A percentile compares a stretch with the other conserved stretches of the same genome.
Evolutionary conservation across 106 monocot species (phyloP).

Genomic region (Cymbidium sinense): DNA sequence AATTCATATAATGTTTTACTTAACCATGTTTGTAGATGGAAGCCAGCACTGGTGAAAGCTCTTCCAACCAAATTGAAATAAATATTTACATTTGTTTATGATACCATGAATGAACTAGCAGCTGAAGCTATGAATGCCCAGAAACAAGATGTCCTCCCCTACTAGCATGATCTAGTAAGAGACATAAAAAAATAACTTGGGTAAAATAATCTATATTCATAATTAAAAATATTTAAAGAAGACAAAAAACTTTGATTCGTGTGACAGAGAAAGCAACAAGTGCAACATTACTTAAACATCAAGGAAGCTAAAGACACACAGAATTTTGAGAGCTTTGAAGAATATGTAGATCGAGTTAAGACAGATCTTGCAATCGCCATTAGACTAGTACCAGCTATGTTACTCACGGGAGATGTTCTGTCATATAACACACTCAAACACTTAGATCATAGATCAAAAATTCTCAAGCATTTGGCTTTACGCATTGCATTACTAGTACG

Average conservation of each 20-base stretch:
- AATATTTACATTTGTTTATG: constrained; percentile 11
- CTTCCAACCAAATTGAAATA: constrained; percentile 1
- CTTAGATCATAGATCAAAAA: constrained; percentile 15
- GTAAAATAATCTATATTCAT: not conserved
- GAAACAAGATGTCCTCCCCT: constrained; percentile 24
- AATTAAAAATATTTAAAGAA: not conserved
- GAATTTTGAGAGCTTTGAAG: constrained; percentile 1
- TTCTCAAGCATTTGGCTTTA: constrained; percentile 3
- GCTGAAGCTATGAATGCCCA: constrained; percentile 16
- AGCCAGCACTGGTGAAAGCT: too few relatives aligned
- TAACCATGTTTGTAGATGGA: too few relatives aligned
- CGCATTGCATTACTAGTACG: too few relatives aligned
- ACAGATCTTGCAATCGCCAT: constrained; percentile 17
- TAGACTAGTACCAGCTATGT: constrained; percentile 24
- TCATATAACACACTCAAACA: not conserved
- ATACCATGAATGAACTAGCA: constrained; percentile 26
- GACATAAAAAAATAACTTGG: not conserved
- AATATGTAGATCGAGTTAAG: constrained; percentile 23
- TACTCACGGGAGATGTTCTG: constrained; percentile 20
- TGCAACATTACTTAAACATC: constrained; percentile 15
- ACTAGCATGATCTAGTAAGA: constrained; percentile 26
- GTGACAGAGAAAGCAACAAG: not conserved
- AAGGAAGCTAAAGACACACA: constrained; percentile 3
- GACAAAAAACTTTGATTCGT: not conserved
- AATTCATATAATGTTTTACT: too few relatives aligned